These are phyloP conservation scores for Candida ipomoeae DNA, from an alignment of 805 yeast genomes.

Conservation along the genomic window DNA sequence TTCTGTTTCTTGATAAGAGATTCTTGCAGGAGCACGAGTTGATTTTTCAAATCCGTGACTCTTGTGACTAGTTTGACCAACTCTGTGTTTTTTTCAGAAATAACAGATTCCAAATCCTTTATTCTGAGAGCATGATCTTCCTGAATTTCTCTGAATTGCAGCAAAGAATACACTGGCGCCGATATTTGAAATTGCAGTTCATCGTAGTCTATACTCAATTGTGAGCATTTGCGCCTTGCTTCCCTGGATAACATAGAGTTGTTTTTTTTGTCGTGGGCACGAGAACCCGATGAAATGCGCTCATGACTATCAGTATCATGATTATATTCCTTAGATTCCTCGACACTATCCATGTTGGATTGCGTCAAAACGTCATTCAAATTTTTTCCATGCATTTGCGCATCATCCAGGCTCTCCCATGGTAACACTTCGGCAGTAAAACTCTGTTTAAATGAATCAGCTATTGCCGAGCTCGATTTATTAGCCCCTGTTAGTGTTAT, in stretches of 20 bases:
- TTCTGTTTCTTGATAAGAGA: constrained; percentile 2
- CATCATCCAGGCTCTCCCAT: not conserved
- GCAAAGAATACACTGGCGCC: not conserved
- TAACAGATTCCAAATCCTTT: not conserved
- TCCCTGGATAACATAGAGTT: not conserved
- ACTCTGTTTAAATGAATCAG: not conserved
- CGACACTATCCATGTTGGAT: no score
- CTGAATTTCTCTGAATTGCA: not conserved
- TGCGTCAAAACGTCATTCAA: not conserved
- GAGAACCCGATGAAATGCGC: not conserved
- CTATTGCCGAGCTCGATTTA: no score
- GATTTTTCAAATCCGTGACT: not conserved
- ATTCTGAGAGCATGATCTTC: not conserved
- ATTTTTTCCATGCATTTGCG: not conserved
- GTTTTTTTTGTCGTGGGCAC: not conserved
- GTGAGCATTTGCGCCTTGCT: not conserved
- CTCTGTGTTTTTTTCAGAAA: not conserved
- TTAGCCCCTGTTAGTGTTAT: not conserved
- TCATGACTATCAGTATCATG: not conserved
- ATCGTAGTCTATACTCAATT: not conserved
- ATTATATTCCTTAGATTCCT: no score
- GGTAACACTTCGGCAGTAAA: not conserved
- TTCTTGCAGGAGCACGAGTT: not conserved
- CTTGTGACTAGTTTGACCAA: not conserved
- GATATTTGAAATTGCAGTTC: not conserved